These are phyloP conservation scores for Cercospora berteroae DNA, from an alignment of 2,329 filamentous ascomycete genomes.

Conservation along the genomic window DNA sequence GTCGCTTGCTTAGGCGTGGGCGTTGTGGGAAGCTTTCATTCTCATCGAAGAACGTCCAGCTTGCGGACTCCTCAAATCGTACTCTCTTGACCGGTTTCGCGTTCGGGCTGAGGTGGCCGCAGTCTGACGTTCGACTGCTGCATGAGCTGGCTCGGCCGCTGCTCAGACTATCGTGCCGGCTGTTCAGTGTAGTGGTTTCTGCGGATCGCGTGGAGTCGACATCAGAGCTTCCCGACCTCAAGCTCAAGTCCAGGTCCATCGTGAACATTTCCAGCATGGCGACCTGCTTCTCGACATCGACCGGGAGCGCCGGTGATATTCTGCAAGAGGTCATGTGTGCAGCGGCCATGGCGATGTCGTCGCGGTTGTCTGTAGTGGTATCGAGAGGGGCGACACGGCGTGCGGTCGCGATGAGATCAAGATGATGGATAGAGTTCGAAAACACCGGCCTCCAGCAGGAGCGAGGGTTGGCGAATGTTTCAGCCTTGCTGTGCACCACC, in stretches of 20 bases:
- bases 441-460: conserved; percentile 9
- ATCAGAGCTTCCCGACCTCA: conserved; percentile 2
- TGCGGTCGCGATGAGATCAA: not conserved
- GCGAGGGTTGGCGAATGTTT: conserved; percentile 5
- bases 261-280: conserved; percentile 14
- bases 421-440: conserved; percentile 7
- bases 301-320: conserved; percentile 2
- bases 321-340: conserved; percentile 11
- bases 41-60: conserved; percentile 22
- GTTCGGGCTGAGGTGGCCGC: conserved; percentile 6
- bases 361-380: not conserved
- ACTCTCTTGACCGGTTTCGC: conserved; percentile 20
- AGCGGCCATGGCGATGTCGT: conserved; percentile 8
- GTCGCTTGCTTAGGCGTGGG: conserved; percentile 11
- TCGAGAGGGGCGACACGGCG: not conserved
- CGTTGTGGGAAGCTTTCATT: conserved; percentile 11
- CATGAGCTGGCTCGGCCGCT: conserved; percentile 19
- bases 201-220: conserved; percentile 12
- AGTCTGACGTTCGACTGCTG: conserved; percentile 19
- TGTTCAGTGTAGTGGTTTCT: conserved; percentile 18
- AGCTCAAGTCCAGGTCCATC: conserved; percentile 8
- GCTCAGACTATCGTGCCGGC: conserved; percentile 18
- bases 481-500: conserved; percentile 14
- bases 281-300: conserved; percentile 7
- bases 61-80: conserved; percentile 20